Percentiles rank a stretch among this genome's conserved stretches.
Conservation (phyloP, 176 grass and related monocot species). For the Elaeis guineensis region DNA sequence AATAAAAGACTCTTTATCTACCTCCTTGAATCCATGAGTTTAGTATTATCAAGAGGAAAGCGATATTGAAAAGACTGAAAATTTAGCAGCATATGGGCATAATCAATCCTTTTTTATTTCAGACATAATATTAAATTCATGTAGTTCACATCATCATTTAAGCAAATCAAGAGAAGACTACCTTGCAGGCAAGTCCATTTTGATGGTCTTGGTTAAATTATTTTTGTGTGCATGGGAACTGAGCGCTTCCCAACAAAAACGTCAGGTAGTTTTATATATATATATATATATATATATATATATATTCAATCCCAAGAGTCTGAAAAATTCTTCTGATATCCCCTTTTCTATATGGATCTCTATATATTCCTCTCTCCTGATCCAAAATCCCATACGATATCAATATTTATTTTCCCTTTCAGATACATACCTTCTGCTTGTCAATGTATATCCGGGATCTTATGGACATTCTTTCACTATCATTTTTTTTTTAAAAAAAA, state of each 20-base stretch:
- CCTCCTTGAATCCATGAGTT: neutral
- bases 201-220: constrained; percentile 11
- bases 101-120: constrained; percentile 18
- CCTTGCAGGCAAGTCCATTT: neutral
- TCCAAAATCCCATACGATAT: constrained; percentile 32
- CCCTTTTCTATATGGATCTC: constrained; percentile 51
- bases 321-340: constrained; percentile 40
- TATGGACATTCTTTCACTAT: neutral
- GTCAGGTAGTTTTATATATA: constrained; percentile 2
- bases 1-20: neutral
- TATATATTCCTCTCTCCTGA: constrained; percentile 57
- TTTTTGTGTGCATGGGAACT: constrained; percentile 17
- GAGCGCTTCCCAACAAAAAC: constrained; percentile 49
- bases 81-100: constrained; percentile 6
- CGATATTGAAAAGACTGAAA: constrained; percentile 7
- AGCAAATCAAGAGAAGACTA: neutral
- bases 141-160: constrained; percentile 12
- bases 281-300: constrained; percentile 26
- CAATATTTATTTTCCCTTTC: neutral
- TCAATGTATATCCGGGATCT: constrained; percentile 12
- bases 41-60: neutral
- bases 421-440: constrained; percentile 4
- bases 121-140: neutral
- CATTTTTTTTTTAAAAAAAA: neutral
- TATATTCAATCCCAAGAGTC: constrained; percentile 35